Base-by-base conservation (phyloP, 495 filamentous ascomycete genomes). In the Daldinia vernicosa region DNA sequence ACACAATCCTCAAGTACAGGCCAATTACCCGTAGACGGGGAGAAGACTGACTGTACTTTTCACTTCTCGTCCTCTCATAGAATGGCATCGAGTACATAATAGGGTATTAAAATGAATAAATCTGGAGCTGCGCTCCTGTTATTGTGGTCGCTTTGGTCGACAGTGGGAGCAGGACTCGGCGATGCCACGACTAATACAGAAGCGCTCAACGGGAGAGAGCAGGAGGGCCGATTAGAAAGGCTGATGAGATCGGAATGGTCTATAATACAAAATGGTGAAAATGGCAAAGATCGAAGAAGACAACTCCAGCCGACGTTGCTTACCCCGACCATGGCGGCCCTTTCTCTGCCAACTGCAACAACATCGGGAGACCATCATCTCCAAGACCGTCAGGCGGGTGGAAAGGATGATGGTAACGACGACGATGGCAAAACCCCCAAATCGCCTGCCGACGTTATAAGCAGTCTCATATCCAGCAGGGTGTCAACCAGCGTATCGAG, bases 91-190 rank as follows among this genome's bases (percentile, higher is more conserved):
- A 35, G 9, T 61, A 37, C 30, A 58, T 58, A 57, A 71, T 37
- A 68, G 51, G 30, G 27, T 39, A 11, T 57, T 57, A 71, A 26
- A 30, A 74, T 74, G 72, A 62, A 19, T 17, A 71, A 60, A 61
- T 35, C 26, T 15, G 33, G 63, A 24, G 37, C 54, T 11, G 61
- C 51, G 55, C 56, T 68, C 55, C 28, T 71, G 14, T 61, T 74
- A 33, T 17, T 35, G 28, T 74, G 66, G 68, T 61, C 64, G 55
- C 40, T 67, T 17, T 74, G 72, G 63, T 62, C 52, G 57, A 57
- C 60, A 1, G 43, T 24, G n/a, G 37, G 55, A 28, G 26, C 40
- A 22, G 63, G 59, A 17, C 22, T 66, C 17, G 5, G 57, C 26
- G 28, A 37, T 59, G 28, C 45, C 15, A 22, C 33, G 12, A 12